A percentile compares a stretch with the other conserved stretches of the same genome.
Conservation (phyloP, 768 basidiomycete species). For the Tricholoma terreum region DNA sequence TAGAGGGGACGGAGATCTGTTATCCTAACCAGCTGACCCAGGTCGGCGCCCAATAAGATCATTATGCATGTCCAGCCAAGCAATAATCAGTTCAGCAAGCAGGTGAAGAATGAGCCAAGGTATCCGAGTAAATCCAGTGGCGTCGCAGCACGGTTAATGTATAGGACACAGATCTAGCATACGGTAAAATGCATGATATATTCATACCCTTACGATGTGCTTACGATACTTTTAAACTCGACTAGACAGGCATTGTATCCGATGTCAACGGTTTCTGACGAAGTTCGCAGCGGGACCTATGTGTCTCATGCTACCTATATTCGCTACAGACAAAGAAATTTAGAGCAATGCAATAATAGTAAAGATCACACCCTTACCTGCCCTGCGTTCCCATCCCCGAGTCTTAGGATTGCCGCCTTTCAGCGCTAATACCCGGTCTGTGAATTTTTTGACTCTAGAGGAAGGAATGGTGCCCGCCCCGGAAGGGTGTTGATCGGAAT, state of each 20-base stretch:
- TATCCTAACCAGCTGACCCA: too few species aligned
- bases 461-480: constrained; percentile 47
- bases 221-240: background rate
- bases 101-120: too few species aligned
- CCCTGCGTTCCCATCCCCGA: constrained; percentile 56
- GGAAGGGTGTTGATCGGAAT: constrained; percentile 23
- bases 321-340: constrained; percentile 33
- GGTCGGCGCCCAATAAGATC: too few species aligned
- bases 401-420: constrained; percentile 37
- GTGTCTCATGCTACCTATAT: constrained; percentile 53
- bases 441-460: constrained; percentile 46
- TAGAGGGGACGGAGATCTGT: too few species aligned
- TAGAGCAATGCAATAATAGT: background rate
- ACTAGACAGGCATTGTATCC: background rate
- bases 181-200: too few species aligned
- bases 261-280: constrained; percentile 32
- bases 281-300: constrained; percentile 56
- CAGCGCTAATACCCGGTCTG: constrained; percentile 48
- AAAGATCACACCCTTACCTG: constrained; percentile 39
- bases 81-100: too few species aligned
- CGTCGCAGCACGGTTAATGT: too few species aligned
- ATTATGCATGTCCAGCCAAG: too few species aligned
- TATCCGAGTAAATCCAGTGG: too few species aligned
- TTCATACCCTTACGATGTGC: too few species aligned
- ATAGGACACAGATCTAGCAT: too few species aligned